A percentile compares a stretch with the other conserved stretches of the same genome.
phyloP scores from a whole-genome alignment of 495 filamentous ascomycete species.

The Hypomontagnella submonticulosa region DNA sequence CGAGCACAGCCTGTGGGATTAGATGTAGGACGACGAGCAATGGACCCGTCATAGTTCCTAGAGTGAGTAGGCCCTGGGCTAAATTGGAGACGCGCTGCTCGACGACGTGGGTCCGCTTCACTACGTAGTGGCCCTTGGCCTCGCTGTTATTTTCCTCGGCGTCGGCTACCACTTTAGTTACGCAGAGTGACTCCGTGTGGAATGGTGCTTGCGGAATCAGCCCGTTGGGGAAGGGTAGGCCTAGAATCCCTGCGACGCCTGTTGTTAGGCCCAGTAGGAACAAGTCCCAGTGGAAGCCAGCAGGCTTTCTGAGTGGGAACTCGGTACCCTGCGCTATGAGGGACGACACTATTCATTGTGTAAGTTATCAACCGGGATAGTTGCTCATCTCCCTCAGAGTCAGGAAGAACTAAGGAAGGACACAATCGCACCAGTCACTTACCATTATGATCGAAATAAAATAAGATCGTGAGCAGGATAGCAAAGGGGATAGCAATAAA shows the following conservation, averaged over 20 bases:
- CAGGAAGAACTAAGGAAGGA: background rate
- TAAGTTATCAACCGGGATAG: constrained; percentile 9
- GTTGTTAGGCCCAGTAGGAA: constrained; percentile 93
- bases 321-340: constrained; percentile 93
- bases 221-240: constrained; percentile 91
- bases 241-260: constrained; percentile 82
- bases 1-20: constrained; percentile 88
- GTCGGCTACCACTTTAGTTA: constrained; percentile 71
- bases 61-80: constrained; percentile 80
- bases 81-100: constrained; percentile 93
- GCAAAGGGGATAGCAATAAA: constrained; percentile 93
- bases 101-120: constrained; percentile 77
- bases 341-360: constrained; percentile 68
- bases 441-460: constrained; percentile 95
- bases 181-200: constrained; percentile 86
- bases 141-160: constrained; percentile 66
- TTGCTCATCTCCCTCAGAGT: background rate
- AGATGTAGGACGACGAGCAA: constrained; percentile 83
- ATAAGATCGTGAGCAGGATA: constrained; percentile 84
- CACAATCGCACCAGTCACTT: constrained; percentile 26
- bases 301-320: constrained; percentile 90
- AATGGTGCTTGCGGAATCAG: constrained; percentile 94
- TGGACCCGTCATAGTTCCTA: constrained; percentile 90
- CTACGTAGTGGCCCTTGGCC: constrained; percentile 59
- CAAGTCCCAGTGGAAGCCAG: constrained; percentile 96